Evolutionary conservation across 129 eudicot genomes (phyloP).

Genomic region (Glebionis coronaria): DNA sequence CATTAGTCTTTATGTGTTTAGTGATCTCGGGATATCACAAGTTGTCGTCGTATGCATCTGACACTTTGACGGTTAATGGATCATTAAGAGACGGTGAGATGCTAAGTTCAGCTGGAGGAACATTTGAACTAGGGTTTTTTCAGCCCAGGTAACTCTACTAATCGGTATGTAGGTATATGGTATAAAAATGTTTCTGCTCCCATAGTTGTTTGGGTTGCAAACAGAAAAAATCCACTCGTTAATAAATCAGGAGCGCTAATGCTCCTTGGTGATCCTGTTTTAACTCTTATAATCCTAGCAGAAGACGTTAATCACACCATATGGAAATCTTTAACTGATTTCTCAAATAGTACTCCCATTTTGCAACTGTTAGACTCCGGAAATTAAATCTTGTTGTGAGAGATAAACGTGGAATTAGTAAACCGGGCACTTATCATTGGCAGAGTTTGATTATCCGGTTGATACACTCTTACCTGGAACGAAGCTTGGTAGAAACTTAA

Average conservation of each 20-base stretch:
- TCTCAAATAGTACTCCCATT: too few relatives aligned
- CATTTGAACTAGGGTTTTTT: slow-evolving; percentile 25
- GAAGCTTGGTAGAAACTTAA: too few relatives aligned
- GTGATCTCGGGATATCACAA: not conserved
- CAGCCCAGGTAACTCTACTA: slow-evolving; percentile 6
- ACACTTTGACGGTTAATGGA: slow-evolving; percentile 11
- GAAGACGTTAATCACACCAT: slow-evolving; percentile 1
- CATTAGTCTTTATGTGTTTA: not conserved
- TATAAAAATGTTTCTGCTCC: slow-evolving; percentile 20
- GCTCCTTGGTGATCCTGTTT: slow-evolving; percentile 1
- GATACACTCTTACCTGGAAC: too few relatives aligned
- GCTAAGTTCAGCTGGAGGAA: slow-evolving; percentile 9
- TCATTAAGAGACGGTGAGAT: slow-evolving; percentile 24
- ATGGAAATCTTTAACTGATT: slow-evolving; percentile 20
- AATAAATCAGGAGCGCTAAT: not conserved
- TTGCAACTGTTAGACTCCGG: too few relatives aligned
- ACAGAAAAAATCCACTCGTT: slow-evolving; percentile 4
- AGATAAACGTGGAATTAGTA: too few relatives aligned
- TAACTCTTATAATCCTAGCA: slow-evolving; percentile 11
- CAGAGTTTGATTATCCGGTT: too few relatives aligned
- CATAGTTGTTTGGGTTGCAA: slow-evolving; percentile 32
- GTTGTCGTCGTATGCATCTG: slow-evolving; percentile 6
- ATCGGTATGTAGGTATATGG: slow-evolving; percentile 30
- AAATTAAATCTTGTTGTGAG: too few relatives aligned
- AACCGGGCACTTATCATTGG: too few relatives aligned